Evolutionary conservation across 2,329 filamentous ascomycete genomes (phyloP), one percentile per base, ranked within the genome.

Genomic region (Colletotrichum spinosum): DNA sequence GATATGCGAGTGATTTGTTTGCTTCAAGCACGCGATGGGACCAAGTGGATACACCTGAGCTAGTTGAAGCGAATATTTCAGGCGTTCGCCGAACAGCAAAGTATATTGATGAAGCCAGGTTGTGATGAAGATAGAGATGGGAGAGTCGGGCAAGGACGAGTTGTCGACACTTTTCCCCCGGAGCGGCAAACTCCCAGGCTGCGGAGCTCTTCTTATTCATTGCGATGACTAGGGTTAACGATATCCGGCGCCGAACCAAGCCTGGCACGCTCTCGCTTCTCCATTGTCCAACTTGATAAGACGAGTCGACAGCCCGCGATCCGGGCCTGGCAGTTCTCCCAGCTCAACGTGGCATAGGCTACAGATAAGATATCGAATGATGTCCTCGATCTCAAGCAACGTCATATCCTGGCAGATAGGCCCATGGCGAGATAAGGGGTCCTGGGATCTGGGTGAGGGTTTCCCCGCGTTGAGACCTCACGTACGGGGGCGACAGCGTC

Each of bases 361-460:
- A n/a, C 35, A 65, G 62, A 65, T 65, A 65, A 53, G 44, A 52
- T 55, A 48, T 65, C 58, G 41, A 41, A 35, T 17, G 52, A 44
- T 53, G 11, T 39, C 48, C 35, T 11, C 13, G 35, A 25, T 10
- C 46, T 12, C 42, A 48, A 42, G 9, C 49, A 59, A 15, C 33
- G 49, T 37, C n/a, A 49, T 60, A 64, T 54, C 60, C 49, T 34
- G 12, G 55, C 44, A 41, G 46, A 37, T 59, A 42, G 42, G 44
- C 34, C 55, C 60, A 60, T 50, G 15, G 44, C 41, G 25, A 52
- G 62, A 65, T 62, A 65, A 65, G 58, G 37, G 45, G 25, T 25
- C 48, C 46, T 25, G 34, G 37, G 25, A 15, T 38, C 8, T 42
- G 4, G 11, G 38, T 39, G 58, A 17, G 25, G 52, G 25, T 56